phyloP scores from a whole-genome alignment of 2,329 filamentous ascomycete species.

The Alternaria gaisen region DNA sequence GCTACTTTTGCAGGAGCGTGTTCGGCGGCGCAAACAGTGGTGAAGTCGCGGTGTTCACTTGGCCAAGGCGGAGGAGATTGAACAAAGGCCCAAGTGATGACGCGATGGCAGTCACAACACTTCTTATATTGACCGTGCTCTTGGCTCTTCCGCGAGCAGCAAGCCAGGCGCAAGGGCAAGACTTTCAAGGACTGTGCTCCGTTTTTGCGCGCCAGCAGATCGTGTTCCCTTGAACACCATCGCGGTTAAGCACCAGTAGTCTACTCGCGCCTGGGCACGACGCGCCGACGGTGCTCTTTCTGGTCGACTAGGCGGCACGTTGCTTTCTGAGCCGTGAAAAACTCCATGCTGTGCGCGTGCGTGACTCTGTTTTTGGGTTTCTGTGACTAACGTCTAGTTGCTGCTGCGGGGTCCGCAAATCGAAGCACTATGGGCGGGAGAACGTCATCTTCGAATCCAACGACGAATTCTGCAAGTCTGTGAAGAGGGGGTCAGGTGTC shows the following conservation, averaged over 20 bases:
- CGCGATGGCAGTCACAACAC: conserved; percentile 22
- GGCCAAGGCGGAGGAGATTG: conserved; percentile 15
- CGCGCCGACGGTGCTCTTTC: conserved; percentile 29
- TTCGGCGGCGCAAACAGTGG: not conserved
- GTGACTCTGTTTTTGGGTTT: conserved; percentile 31
- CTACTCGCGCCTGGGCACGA: conserved; percentile 35
- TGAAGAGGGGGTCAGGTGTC: not conserved
- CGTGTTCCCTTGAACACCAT: conserved; percentile 32
- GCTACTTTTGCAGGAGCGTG: not conserved
- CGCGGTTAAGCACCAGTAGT: conserved; percentile 32
- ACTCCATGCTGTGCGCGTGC: conserved; percentile 27
- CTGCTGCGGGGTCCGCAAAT: conserved; percentile 28
- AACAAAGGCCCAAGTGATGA: conserved; percentile 25
- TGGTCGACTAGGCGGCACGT: conserved; percentile 17
- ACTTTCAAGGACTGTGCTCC: conserved; percentile 18
- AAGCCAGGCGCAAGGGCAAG: conserved; percentile 24
- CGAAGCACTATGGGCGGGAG: conserved; percentile 8
- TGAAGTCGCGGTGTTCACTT: conserved; percentile 6
- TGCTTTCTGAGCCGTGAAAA: conserved; percentile 20
- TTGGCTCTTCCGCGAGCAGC: conserved; percentile 26
- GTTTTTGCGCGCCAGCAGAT: conserved; percentile 17
- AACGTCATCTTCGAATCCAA: conserved; percentile 6
- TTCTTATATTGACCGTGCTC: conserved; percentile 22
- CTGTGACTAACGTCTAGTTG: conserved; percentile 35
- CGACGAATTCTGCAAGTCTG: not conserved